These are phyloP conservation scores for Phytophthora tentaculata DNA, from an alignment of 352 stramenopile genomes.

Conservation along the genomic window DNA sequence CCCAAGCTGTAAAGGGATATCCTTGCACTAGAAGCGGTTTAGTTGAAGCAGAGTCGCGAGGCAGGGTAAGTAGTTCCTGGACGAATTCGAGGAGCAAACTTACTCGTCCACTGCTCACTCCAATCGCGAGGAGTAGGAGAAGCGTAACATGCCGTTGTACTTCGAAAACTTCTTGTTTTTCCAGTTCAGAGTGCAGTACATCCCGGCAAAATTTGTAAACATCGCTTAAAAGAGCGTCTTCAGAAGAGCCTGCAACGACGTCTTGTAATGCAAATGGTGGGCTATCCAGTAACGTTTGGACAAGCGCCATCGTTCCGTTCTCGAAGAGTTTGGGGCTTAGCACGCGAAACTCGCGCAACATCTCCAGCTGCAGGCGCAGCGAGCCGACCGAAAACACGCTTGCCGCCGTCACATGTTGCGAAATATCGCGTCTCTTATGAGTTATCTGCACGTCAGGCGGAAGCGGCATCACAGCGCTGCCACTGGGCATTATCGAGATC, in stretches of 20 bases:
- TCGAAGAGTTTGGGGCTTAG: constrained; percentile 57
- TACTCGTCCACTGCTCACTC: constrained; percentile 59
- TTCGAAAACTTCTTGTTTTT: constrained; percentile 3
- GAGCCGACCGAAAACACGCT: constrained; percentile 60
- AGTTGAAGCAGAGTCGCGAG: constrained; percentile 9
- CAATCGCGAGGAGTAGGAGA: constrained; percentile 59
- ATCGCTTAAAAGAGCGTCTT: constrained; percentile 54
- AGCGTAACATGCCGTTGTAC: constrained; percentile 46
- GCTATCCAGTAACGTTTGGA: constrained; percentile 66
- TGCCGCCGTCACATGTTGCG: constrained; percentile 18
- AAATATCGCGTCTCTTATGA: constrained; percentile 17
- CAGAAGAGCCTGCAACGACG: constrained; percentile 21
- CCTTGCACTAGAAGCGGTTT: constrained; percentile 17
- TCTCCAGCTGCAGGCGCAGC: constrained; percentile 73
- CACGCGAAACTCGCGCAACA: constrained; percentile 62
- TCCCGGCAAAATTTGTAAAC: constrained; percentile 55
- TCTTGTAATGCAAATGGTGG: constrained; percentile 57
- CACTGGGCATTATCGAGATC: not conserved
- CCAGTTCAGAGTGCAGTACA: constrained; percentile 31
- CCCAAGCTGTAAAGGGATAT: constrained; percentile 46
- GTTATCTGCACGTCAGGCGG: not conserved
- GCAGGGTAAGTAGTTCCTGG: constrained; percentile 29
- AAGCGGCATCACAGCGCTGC: not conserved
- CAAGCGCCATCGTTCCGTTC: constrained; percentile 50
- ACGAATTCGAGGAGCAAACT: constrained; percentile 64